A percentile compares a stretch with the other conserved stretches of the same genome.
These are phyloP conservation scores for Neurospora sp. DNA, from an alignment of 495 filamentous ascomycete species.

Conservation along the genomic window DNA sequence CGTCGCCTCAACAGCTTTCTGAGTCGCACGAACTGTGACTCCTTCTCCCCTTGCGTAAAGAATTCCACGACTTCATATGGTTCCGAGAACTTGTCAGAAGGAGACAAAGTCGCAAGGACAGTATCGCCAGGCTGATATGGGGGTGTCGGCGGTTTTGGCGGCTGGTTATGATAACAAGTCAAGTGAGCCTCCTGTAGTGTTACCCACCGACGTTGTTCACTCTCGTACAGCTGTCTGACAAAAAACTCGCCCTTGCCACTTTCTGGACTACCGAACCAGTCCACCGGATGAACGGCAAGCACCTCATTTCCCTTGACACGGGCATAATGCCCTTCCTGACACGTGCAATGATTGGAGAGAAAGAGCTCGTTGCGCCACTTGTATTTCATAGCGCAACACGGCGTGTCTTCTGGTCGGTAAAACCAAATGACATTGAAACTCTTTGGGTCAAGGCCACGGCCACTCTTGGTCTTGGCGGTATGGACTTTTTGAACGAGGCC, in stretches of 20 bases:
- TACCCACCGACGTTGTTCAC: slow-evolving; percentile 36
- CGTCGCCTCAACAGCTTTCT: slow-evolving; percentile 35
- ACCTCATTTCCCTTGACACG: slow-evolving; percentile 43
- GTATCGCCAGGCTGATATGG: slow-evolving; percentile 43
- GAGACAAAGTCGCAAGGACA: slow-evolving; percentile 32
- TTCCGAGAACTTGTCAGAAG: slow-evolving; percentile 24
- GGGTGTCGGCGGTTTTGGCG: not conserved
- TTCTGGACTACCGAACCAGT: slow-evolving; percentile 42
- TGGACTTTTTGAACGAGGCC: slow-evolving; percentile 52
- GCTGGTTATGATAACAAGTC: slow-evolving; percentile 20
- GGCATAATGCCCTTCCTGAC: slow-evolving; percentile 28
- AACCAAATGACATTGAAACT: slow-evolving; percentile 59
- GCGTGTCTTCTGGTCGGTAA: slow-evolving; percentile 58
- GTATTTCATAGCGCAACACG: slow-evolving; percentile 51
- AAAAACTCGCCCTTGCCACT: slow-evolving; percentile 42
- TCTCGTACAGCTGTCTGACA: slow-evolving; percentile 55
- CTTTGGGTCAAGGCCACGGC: slow-evolving; percentile 7
- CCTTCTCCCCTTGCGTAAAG: slow-evolving; percentile 20
- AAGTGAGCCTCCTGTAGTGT: slow-evolving; percentile 42
- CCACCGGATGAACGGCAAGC: slow-evolving; percentile 40
- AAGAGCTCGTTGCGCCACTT: slow-evolving; percentile 63
- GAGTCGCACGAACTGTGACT: slow-evolving; percentile 26
- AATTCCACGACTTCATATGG: slow-evolving; percentile 43
- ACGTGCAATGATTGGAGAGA: slow-evolving; percentile 67
- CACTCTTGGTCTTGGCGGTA: slow-evolving; percentile 8